Base-by-base conservation (phyloP, 352 stramenopile species). In the Aphanomyces astaci region DNA sequence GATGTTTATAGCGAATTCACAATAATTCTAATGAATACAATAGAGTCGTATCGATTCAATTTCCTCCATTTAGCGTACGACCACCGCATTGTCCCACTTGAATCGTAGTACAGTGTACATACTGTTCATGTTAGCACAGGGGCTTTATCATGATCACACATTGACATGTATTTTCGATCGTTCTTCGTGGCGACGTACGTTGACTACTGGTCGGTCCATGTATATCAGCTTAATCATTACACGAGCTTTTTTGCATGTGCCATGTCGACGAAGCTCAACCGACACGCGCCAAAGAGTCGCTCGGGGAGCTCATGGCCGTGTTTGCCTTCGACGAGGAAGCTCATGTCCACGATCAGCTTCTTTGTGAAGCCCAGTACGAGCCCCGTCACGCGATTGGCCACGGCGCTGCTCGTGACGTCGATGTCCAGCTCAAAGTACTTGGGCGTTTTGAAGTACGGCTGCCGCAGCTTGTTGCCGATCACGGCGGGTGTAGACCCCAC, bases 281-380 rank as follows among this genome's bases (percentile, higher is more conserved):
- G 79, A 22, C 69, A 75, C 62, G 55, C 86, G 15, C 83, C 83
- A 56, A 92, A 87, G 27, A 92, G 75, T 45, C 83, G 75, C 64
- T 92, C 83, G 9, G 83, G 83, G 7, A 92, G 71, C 49, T 92
- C 83, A 24, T 92, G 80, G 0, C 73, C 52, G 28, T 75, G 80
- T 54, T 88, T 82, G 22, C 76, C 81, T 67, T 92, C 81, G 39
- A 92, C 45, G 45, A 92, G 51, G 52, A 89, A 92, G 27, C 81
- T 82, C 82, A 92, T 90, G 72, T 92, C 81, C 62, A 92, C 89
- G 49, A 92, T 81, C 43, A 92, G 74, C 60, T 90, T 92, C 71
- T 92, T 92, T 3, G 81, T 81, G 66, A 90, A 92, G 0, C 83
- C 80, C 0, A 75, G 76, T 0, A 90, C 83, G 22, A 92, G 74